Conservation (phyloP, 2,329 filamentous ascomycete species). For the Saccharata proteae region DNA sequence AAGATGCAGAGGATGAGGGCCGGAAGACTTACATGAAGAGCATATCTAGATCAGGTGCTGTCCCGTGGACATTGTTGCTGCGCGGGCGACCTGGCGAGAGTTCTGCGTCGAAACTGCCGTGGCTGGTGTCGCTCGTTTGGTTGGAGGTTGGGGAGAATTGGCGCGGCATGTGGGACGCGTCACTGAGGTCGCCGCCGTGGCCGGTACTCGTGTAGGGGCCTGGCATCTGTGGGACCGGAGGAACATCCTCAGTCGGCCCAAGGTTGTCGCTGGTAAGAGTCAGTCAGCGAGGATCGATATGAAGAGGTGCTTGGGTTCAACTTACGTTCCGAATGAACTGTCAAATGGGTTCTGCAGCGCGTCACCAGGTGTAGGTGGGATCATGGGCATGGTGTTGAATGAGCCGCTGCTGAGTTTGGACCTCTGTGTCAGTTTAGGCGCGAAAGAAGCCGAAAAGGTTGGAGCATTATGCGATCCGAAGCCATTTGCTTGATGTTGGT, state of each 20-base stretch:
- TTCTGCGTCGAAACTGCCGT: no score
- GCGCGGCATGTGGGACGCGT: background rate
- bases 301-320: background rate
- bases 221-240: conserved; percentile 2
- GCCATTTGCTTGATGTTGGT: background rate
- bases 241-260: conserved; percentile 8
- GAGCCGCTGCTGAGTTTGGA: conserved; percentile 7
- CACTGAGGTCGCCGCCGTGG: background rate
- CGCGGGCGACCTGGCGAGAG: no score
- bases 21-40: conserved; percentile 8
- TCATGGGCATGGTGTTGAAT: conserved; percentile 7
- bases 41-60: conserved; percentile 6
- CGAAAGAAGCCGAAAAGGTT: background rate
- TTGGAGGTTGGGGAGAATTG: background rate
- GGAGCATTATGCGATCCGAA: conserved; percentile 2
- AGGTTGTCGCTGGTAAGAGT: conserved; percentile 2
- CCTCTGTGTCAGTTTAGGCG: conserved; percentile 1
- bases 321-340: conserved; percentile 3
- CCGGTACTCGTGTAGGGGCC: background rate
- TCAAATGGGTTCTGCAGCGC: conserved; percentile 8
- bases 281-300: conserved; percentile 1
- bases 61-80: conserved; percentile 4
- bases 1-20: conserved; percentile 1
- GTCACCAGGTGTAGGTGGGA: conserved; percentile 6
- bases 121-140: background rate